Percentiles rank a stretch among this genome's conserved stretches.
Conservation (phyloP, 2,329 filamentous ascomycete species). For the Chalara sp. region DNA sequence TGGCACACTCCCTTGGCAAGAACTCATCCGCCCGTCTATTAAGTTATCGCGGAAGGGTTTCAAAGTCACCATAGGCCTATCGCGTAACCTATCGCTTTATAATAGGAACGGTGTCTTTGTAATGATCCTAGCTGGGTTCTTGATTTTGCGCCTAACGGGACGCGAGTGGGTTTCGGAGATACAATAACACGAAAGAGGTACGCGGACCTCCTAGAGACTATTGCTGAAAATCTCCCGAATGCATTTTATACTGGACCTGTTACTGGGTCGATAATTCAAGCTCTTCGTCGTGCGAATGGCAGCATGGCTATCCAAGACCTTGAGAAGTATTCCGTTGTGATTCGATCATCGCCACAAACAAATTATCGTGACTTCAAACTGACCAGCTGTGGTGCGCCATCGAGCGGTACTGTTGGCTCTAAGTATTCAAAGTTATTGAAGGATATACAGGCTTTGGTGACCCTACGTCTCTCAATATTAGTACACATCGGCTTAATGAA, state of each 20-base stretch:
- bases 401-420: slow-evolving; percentile 62
- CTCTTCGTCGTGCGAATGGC: slow-evolving; percentile 61
- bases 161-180: slow-evolving; percentile 62
- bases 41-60: slow-evolving; percentile 51
- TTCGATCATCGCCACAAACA: slow-evolving; percentile 54
- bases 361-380: slow-evolving; percentile 64
- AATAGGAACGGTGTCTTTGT: not conserved
- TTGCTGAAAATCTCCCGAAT: slow-evolving; percentile 64
- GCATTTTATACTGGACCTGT: slow-evolving; percentile 67
- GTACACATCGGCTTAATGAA: not conserved
- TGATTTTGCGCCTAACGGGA: slow-evolving; percentile 81
- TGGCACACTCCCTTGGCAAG: slow-evolving; percentile 41
- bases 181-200: slow-evolving; percentile 73
- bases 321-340: slow-evolving; percentile 59
- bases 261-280: slow-evolving; percentile 63
- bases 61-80: slow-evolving; percentile 47
- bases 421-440: slow-evolving; percentile 36
- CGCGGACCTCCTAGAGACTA: slow-evolving; percentile 67
- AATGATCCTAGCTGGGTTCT: slow-evolving; percentile 35
- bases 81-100: slow-evolving; percentile 26
- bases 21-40: slow-evolving; percentile 50
- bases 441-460: slow-evolving; percentile 56
- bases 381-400: slow-evolving; percentile 62
- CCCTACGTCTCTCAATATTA: not conserved
- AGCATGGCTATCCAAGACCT: slow-evolving; percentile 78